phyloP scores from a whole-genome alignment of 352 stramenopile species.

The Peronospora destructor region DNA sequence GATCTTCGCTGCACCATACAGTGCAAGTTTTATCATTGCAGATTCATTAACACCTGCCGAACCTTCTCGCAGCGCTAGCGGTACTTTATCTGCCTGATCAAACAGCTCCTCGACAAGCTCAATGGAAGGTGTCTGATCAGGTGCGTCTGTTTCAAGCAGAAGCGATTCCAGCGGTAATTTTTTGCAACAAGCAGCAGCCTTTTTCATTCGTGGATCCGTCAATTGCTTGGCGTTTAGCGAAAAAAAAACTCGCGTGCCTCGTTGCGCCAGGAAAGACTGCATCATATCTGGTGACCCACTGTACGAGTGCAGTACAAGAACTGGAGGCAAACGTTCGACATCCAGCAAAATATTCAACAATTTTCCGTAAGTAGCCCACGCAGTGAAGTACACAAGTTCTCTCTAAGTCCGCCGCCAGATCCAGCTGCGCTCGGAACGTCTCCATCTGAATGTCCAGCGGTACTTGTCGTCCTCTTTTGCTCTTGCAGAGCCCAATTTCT shows the following conservation, averaged over 20 bases:
- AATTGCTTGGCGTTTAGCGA: slow-evolving; percentile 74
- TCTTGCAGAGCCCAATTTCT: slow-evolving; percentile 80
- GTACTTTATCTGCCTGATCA: slow-evolving; percentile 1
- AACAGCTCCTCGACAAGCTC: slow-evolving; percentile 19
- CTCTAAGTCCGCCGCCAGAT: slow-evolving; percentile 40
- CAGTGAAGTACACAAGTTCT: slow-evolving; percentile 67
- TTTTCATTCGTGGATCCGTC: slow-evolving; percentile 29
- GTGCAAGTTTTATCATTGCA: slow-evolving; percentile 41
- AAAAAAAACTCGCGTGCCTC: slow-evolving; percentile 47
- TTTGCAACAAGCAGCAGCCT: slow-evolving; percentile 33
- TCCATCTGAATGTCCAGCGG: slow-evolving; percentile 37
- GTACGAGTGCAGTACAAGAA: slow-evolving; percentile 67
- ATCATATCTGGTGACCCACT: slow-evolving; percentile 52
- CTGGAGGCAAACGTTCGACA: slow-evolving; percentile 30
- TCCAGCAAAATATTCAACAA: slow-evolving; percentile 47
- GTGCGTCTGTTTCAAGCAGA: slow-evolving; percentile 69
- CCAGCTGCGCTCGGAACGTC: slow-evolving; percentile 47
- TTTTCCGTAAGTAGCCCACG: slow-evolving; percentile 61
- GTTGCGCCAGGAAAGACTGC: slow-evolving; percentile 38
- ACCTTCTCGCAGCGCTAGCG: slow-evolving; percentile 16
- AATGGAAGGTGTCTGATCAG: slow-evolving; percentile 45
- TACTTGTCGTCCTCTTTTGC: slow-evolving; percentile 39
- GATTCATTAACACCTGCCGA: slow-evolving; percentile 42
- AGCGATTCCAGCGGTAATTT: slow-evolving; percentile 39
- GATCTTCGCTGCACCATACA: slow-evolving; percentile 37